Percentiles rank a stretch among this genome's conserved stretches.
phyloP scores from a whole-genome alignment of 345 rosid genomes.

The Brassica napus region Da-Ae NC_063442.1:16630001-16630500 shows the following conservation, averaged over 20 bases:
- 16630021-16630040: constrained; percentile 48
- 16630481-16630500: not conserved
- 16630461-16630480: constrained; percentile 8
- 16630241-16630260: constrained; percentile 75
- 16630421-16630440: not conserved
- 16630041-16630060: not conserved
- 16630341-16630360: constrained; percentile 90
- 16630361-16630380: constrained; percentile 7
- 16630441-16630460: not conserved
- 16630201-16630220: constrained; percentile 69
- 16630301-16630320: constrained; percentile 56
- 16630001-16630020: constrained; percentile 71
- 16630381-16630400: not conserved
- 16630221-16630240: constrained; percentile 55
- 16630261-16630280: constrained; percentile 69
- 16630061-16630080: not conserved
- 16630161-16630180: constrained; percentile 91
- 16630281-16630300: constrained; percentile 60
- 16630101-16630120: no score
- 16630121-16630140: no score
- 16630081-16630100: no score
- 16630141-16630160: not conserved
- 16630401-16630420: not conserved
- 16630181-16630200: constrained; percentile 96
- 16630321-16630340: constrained; percentile 71